These are phyloP conservation scores for Sesbania bispinosa DNA, from an alignment of 306 rosid genomes.

Conservation along the genomic window DNA sequence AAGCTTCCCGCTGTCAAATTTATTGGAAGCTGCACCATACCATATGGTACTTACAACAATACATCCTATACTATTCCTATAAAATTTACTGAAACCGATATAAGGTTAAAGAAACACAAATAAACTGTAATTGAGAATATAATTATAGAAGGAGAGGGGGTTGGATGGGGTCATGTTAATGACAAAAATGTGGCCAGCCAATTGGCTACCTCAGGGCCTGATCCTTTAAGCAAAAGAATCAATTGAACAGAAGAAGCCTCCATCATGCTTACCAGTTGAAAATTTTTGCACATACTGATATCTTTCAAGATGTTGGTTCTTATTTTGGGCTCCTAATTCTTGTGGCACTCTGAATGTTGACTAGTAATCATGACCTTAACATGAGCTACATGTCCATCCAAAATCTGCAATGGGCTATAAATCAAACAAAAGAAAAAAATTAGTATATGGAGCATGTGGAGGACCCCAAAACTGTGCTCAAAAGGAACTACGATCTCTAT, in stretches of 20 bases:
- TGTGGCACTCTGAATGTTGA: slow-evolving; percentile 19
- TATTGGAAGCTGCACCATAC: slow-evolving; percentile 23
- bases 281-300: slow-evolving; percentile 7
- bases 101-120: not conserved
- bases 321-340: slow-evolving; percentile 13
- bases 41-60: slow-evolving; percentile 21
- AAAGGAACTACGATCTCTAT: not conserved
- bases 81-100: slow-evolving; percentile 3
- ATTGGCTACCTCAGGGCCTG: slow-evolving; percentile 3
- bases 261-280: slow-evolving; percentile 13
- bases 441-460: not conserved
- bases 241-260: slow-evolving; percentile 15
- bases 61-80: slow-evolving; percentile 22
- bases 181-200: slow-evolving; percentile 37
- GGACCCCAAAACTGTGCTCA: slow-evolving; percentile 6
- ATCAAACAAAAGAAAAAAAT: not conserved
- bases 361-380: slow-evolving; percentile 12
- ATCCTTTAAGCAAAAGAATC: slow-evolving; percentile 4
- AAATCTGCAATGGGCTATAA: slow-evolving; percentile 33
- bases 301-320: slow-evolving; percentile 1
- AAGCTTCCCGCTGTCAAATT: slow-evolving; percentile 18
- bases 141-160: not conserved
- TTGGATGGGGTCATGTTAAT: not conserved
- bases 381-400: slow-evolving; percentile 27
- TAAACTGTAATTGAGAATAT: slow-evolving; percentile 5